A percentile compares a stretch with the other conserved stretches of the same genome.
Evolutionary conservation across 805 yeast genomes (phyloP).

Genomic region (Wickerhamomyces subpelliculosus): DNA sequence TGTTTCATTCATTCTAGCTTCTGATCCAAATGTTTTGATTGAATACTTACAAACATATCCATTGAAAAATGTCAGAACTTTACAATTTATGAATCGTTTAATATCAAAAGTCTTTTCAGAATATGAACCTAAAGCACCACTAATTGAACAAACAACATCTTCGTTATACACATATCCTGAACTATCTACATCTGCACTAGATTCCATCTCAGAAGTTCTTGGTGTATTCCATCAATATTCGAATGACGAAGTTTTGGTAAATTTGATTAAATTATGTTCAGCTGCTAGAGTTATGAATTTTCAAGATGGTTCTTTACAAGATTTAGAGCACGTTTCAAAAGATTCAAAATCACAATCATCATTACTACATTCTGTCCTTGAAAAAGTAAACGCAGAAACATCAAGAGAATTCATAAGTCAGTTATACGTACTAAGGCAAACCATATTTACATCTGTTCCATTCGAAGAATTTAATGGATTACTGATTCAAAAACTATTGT

Average conservation of each 20-base stretch:
- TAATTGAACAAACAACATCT: not conserved
- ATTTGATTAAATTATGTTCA: not conserved
- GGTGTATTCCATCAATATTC: not conserved
- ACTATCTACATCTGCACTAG: not conserved
- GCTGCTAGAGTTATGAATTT: not conserved
- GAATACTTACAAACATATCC: not conserved
- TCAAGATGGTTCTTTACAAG: not conserved
- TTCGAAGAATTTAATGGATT: conserved; percentile 8
- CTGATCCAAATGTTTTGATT: not conserved
- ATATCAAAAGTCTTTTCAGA: not conserved
- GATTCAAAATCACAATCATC: conserved; percentile 4
- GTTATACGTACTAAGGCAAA: not conserved
- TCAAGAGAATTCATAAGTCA: not conserved
- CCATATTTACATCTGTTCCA: not conserved
- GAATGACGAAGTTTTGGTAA: not conserved
- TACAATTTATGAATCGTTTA: not conserved
- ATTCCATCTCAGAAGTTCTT: not conserved
- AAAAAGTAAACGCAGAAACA: conserved; percentile 2
- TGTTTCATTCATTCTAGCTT: not conserved
- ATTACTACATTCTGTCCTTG: conserved; percentile 1
- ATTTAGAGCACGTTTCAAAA: conserved; percentile 4
- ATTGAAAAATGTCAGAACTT: not conserved
- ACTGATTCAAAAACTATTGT: conserved; percentile 22
- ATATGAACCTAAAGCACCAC: not conserved
- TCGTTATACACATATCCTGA: not conserved